Conservation (phyloP, 2,329 filamentous ascomycete species). For the Ophiocordyceps camponoti-rufipedis region DNA sequence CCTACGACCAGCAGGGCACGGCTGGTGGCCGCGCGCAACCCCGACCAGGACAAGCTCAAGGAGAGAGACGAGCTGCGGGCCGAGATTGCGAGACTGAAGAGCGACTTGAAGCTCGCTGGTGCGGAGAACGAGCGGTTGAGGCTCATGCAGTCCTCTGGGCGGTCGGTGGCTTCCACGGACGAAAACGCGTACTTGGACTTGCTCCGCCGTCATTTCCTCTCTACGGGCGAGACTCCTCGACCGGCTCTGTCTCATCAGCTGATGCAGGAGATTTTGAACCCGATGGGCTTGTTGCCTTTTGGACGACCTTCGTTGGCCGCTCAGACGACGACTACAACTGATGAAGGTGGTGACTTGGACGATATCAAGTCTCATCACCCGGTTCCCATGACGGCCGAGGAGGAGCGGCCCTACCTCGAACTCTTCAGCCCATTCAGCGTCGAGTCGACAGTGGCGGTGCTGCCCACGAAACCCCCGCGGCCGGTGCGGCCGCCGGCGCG, state of each 20-base stretch:
- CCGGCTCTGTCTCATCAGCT: constrained; percentile 19
- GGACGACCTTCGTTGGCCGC: constrained; percentile 15
- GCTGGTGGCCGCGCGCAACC: constrained; percentile 20
- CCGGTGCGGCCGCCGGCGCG: too few relatives aligned
- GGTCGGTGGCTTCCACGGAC: constrained; percentile 14
- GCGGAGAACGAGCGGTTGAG: constrained; percentile 39
- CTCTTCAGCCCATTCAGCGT: constrained; percentile 53
- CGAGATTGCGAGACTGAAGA: constrained; percentile 36
- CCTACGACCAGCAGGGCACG: constrained; percentile 19
- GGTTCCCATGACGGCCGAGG: constrained; percentile 37
- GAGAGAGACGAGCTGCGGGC: constrained; percentile 32
- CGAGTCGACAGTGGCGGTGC: constrained; percentile 29
- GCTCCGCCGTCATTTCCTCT: constrained; percentile 20
- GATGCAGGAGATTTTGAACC: constrained; percentile 30
- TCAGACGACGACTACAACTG: constrained; percentile 4
- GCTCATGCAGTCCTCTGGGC: constrained; percentile 19
- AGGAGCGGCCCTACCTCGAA: constrained; percentile 51
- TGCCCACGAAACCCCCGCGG: constrained; percentile 18
- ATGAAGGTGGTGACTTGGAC: constrained; percentile 16
- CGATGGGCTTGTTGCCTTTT: constrained; percentile 33
- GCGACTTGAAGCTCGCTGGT: constrained; percentile 37
- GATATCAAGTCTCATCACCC: constrained; percentile 45
- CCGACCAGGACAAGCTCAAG: constrained; percentile 29
- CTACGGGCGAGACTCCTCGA: constrained; percentile 12
- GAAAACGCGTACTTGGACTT: constrained; percentile 21